phyloP scores from a whole-genome alignment of 2,329 filamentous ascomycete genomes.

The Cordyceps farinosa region DNA sequence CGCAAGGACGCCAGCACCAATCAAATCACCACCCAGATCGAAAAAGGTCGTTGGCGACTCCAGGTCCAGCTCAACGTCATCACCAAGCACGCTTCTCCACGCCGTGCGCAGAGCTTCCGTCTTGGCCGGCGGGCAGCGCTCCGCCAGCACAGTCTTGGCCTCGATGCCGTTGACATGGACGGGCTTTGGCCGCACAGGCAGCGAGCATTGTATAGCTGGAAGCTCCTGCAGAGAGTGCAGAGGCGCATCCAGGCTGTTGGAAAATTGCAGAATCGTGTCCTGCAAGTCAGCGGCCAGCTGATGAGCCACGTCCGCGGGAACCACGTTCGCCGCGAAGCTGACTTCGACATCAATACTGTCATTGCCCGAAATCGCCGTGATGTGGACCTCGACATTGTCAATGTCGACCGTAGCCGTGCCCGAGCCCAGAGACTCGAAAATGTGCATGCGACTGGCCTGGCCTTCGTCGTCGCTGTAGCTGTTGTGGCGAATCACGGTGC shows the following conservation, averaged over 20 bases:
- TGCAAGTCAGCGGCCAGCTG: constrained; percentile 8
- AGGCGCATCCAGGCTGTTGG: neutral
- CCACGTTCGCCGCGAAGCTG: constrained; percentile 13
- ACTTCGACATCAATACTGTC: constrained; percentile 2
- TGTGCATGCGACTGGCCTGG: constrained; percentile 6
- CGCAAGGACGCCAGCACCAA: neutral
- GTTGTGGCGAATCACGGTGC: constrained; percentile 46
- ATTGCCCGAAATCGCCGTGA: neutral
- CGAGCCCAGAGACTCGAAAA: constrained; percentile 5
- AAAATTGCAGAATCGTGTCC: constrained; percentile 7
- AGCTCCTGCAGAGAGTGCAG: neutral
- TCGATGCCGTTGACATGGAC: constrained; percentile 9
- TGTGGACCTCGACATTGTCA: constrained; percentile 10
- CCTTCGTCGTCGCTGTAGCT: constrained; percentile 8
- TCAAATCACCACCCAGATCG: constrained; percentile 4
- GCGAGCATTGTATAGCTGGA: neutral
- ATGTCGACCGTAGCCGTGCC: neutral
- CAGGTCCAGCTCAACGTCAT: neutral
- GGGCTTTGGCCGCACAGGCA: neutral
- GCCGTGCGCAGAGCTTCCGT: neutral
- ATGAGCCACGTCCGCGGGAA: constrained; percentile 2
- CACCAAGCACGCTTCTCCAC: neutral
- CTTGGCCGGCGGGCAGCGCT: neutral
- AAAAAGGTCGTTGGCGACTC: neutral
- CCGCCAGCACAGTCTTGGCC: neutral